Evolutionary conservation across 192 early-diverging fungal genomes (phyloP).

Genomic region (Pecoramyces ruminantium): DNA sequence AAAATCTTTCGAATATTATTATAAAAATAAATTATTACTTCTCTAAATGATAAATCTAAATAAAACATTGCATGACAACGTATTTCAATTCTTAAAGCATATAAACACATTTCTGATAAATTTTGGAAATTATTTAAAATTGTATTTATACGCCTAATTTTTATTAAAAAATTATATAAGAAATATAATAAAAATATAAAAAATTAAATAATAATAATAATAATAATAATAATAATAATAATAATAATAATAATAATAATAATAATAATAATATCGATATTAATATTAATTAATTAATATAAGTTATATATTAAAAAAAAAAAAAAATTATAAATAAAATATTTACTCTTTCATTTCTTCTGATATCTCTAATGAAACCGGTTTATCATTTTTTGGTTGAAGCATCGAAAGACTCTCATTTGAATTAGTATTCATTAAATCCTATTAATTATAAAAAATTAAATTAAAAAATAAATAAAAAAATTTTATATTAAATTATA

Average conservation of each 20-base stretch:
- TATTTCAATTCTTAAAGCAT: constrained; percentile 66
- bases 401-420: not conserved
- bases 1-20: too few species aligned
- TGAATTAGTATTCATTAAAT: not conserved
- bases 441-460: not conserved
- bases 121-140: constrained; percentile 44
- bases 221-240: too few species aligned
- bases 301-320: too few species aligned
- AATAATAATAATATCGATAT: too few species aligned
- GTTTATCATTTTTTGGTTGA: not conserved
- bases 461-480: too few species aligned
- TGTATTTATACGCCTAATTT: constrained; percentile 17
- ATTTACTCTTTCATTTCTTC: not conserved
- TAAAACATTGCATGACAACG: constrained; percentile 73
- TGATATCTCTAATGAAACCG: not conserved
- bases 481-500: too few species aligned
- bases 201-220: too few species aligned
- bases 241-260: too few species aligned
- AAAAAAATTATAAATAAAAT: too few species aligned
- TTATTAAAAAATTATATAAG: too few species aligned
- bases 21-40: constrained; percentile 40
- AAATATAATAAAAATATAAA: too few species aligned
- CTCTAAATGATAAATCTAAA: constrained; percentile 73
- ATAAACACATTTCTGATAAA: constrained; percentile 61
- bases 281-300: too few species aligned